Evolutionary conservation across 2,329 filamentous ascomycete genomes (phyloP).

Genomic region (Ascocoryne sarcoides): DNA sequence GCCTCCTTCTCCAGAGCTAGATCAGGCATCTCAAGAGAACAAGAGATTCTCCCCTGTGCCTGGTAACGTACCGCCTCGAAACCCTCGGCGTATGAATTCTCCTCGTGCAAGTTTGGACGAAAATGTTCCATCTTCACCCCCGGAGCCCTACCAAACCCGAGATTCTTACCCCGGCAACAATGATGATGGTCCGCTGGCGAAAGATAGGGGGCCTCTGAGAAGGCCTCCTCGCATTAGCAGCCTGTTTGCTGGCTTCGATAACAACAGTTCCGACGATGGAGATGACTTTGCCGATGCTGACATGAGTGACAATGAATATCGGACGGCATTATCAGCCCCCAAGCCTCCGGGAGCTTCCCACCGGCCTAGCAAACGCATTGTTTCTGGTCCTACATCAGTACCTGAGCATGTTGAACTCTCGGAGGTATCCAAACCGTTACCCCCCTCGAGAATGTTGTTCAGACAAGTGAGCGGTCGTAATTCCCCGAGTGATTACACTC

Average conservation of each 20-base stretch:
- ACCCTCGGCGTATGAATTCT: conserved; percentile 45
- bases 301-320: conserved; percentile 57
- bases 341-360: conserved; percentile 32
- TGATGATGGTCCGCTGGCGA: conserved; percentile 64
- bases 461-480: conserved; percentile 13
- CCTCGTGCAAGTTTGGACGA: conserved; percentile 37
- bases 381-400: conserved; percentile 20
- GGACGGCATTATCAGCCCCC: conserved; percentile 56
- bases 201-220: conserved; percentile 45
- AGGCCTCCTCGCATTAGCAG: conserved; percentile 70
- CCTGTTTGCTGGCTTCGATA: conserved; percentile 79
- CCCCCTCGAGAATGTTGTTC: conserved; percentile 10
- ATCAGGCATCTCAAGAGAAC: conserved; percentile 23
- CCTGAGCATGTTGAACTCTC: conserved; percentile 21
- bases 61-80: conserved; percentile 47
- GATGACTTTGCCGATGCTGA: conserved; percentile 55
- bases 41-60: conserved; percentile 43
- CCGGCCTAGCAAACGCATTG: conserved; percentile 12
- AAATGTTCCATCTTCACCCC: conserved; percentile 41
- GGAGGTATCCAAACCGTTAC: conserved; percentile 12
- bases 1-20: conserved; percentile 43
- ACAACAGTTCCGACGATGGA: conserved; percentile 56
- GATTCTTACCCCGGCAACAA: conserved; percentile 73
- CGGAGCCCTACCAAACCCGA: conserved; percentile 36
- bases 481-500: conserved; percentile 12